Base-by-base conservation (phyloP, 2,329 filamentous ascomycete species). In the Neoscytalidium dimidiatum region DNA sequence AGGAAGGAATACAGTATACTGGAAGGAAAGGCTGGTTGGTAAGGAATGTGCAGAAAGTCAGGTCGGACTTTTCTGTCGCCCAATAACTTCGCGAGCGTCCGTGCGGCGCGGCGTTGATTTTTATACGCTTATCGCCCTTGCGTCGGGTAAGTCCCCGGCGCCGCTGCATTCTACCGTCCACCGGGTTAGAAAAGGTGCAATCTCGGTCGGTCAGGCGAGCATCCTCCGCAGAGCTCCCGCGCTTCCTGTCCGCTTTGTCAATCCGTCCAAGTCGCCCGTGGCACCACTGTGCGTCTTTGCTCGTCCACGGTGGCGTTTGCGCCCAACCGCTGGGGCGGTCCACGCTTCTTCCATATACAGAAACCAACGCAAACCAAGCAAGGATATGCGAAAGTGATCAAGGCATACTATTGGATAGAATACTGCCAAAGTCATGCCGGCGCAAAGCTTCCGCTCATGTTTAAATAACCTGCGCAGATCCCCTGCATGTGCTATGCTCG, bases 11-110 rank as follows among this genome's bases (percentile, higher is more conserved):
- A 21, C 17, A 38, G 23, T 9, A 48, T 56, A 48, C 17, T 19
- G 38, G 3, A 58, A 11, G 43, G 13, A 23, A 51, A 14, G 29
- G 33, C 52, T 53, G n/a, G 17, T 38, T 33, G 52, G 51, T 26
- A n/a, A 38, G 14, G 43, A 51, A 49, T 49, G 52, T 64, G 33
- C 28, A 49, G 43, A 51, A 33, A 35, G 41, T 21, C 43, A 28
- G 51, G 62, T 35, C n/a, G 33, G 52, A 64, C 62, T 64, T 64
- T 64, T 64, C 52, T 64, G 62, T 52, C 44, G 62, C 51, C 44
- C 38, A 43, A 58, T 31, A 51, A 57, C 62, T 64, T 64, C 57
- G 35, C 51, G 35, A 38, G 38, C 51, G 44, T 17, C 33, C 19
- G 33, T 53, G n/a, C n/a, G n/a, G 61, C 49, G 61, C 60, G 46